Evolutionary conservation across 345 rosid genomes (phyloP), one percentile per base, ranked within the genome.

Genomic region (Corchorus capsularis): DNA sequence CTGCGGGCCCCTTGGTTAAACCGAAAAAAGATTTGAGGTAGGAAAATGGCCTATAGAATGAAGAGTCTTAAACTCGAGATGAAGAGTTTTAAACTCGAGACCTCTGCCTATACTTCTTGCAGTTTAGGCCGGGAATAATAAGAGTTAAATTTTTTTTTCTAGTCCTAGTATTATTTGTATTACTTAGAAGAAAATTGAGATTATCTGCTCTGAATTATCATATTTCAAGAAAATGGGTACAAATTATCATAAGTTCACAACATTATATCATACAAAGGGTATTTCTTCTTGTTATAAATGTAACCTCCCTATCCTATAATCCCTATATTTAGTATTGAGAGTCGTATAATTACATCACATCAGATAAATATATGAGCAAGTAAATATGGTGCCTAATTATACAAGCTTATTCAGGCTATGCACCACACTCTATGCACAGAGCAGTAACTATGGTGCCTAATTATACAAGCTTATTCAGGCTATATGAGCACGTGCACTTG

Each of bases 171-270:
- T 27, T 45, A 45, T 45, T 6, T 6, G 43, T 39, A 39, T 39
- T 39, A 39, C 43, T 39, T 1, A 39, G 43, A 39, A 39, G 43
- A 39, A 39, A 39, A 39, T 39, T 39, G 43, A 39, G 43, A 6
- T 39, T 6, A 39, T 39, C 43, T 39, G 43, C 19, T 47, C 20
- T 69, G 6, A 6, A 35, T 43, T 15, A 16, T 37, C 59, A 8
- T 49, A 69, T 32, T 50, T 50, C 22, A 47, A 68, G 19, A 49
- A 22, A 45, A 47, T 14, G 54, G 11, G 55, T 27, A 22, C 56
- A 68, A 68, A n/a, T n/a, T n/a, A n/a, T n/a, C n/a, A n/a, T n/a
- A 27, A 27, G 27, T 66, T 67, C 12, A 46, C 20, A 68, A 49
- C 41, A 47, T 34, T 68, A 66, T 45, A 20, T 14, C 0, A 13